Percentiles rank a stretch among this genome's conserved stretches.
Evolutionary conservation across 805 yeast genomes (phyloP).

Genomic region (Suhomyces pyralidae): DNA sequence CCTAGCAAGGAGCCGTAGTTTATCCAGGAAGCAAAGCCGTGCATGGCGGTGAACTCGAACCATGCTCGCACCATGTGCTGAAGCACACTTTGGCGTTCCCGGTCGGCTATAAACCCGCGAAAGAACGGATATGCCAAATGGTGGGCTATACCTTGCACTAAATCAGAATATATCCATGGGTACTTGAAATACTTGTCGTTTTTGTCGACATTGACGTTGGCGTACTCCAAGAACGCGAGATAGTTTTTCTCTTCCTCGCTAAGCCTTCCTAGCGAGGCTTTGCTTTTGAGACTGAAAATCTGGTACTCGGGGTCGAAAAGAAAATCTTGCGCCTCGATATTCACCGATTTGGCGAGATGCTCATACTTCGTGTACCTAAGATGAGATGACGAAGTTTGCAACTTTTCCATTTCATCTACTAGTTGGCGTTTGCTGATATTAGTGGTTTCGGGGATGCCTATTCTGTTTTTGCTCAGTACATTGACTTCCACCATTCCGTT

Average conservation of each 20-base stretch:
- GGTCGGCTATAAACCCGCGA: constrained; percentile 12
- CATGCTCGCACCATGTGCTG: constrained; percentile 43
- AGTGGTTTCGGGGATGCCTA: constrained; percentile 10
- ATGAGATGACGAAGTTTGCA: neutral
- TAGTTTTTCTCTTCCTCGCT: constrained; percentile 19
- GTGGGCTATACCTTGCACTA: constrained; percentile 31
- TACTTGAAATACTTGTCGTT: constrained; percentile 36
- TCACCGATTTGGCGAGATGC: constrained; percentile 10
- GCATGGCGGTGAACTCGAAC: constrained; percentile 40
- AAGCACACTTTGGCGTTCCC: constrained; percentile 32
- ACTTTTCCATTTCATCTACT: constrained; percentile 7
- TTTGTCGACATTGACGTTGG: constrained; percentile 17
- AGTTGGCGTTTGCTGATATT: constrained; percentile 3
- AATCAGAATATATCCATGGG: constrained; percentile 38
- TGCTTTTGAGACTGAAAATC: constrained; percentile 22
- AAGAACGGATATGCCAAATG: constrained; percentile 35
- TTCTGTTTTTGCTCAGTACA: constrained; percentile 23
- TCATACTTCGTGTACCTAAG: neutral
- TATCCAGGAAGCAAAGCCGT: constrained; percentile 38
- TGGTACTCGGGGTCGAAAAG: constrained; percentile 28
- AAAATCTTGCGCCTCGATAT: constrained; percentile 24
- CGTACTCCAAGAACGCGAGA: constrained; percentile 27
- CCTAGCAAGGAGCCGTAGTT: constrained; percentile 40
- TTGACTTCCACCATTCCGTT: constrained; percentile 25
- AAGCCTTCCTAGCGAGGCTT: constrained; percentile 12